A percentile compares a stretch with the other conserved stretches of the same genome.
Evolutionary conservation across 306 rosid species (phyloP).

Genomic region (Vigna trinervia): DNA sequence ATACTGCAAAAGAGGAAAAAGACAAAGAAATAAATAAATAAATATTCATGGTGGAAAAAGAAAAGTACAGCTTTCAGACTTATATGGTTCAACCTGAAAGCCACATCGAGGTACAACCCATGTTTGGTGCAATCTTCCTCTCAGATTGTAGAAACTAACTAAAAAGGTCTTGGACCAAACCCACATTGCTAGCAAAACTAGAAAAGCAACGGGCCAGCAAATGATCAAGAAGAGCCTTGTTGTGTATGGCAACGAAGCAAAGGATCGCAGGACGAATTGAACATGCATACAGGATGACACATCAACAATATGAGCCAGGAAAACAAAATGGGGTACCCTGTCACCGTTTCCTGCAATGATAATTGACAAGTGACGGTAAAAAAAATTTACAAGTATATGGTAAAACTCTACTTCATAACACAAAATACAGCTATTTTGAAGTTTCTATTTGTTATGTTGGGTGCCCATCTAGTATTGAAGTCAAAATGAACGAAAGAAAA

Average conservation of each 20-base stretch:
- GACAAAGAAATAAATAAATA: not conserved
- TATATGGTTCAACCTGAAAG: conserved; percentile 65
- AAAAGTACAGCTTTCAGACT: not conserved
- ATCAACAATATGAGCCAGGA: conserved; percentile 94
- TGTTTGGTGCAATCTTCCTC: conserved; percentile 77
- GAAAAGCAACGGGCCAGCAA: conserved; percentile 40
- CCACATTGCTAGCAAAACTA: conserved; percentile 78
- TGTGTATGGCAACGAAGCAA: conserved; percentile 64
- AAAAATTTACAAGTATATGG: not conserved
- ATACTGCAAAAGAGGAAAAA: conserved; percentile 56
- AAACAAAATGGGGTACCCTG: conserved; percentile 78
- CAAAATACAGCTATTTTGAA: not conserved
- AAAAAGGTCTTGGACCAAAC: conserved; percentile 71
- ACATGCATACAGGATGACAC: conserved; percentile 65
- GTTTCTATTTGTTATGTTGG: not conserved
- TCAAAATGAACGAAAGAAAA: not conserved
- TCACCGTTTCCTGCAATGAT: conserved; percentile 58
- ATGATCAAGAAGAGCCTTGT: conserved; percentile 57
- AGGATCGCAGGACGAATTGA: conserved; percentile 61
- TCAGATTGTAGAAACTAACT: conserved; percentile 64
- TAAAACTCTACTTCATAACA: conserved; percentile 8
- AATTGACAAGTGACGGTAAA: not conserved
- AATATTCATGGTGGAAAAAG: not conserved
- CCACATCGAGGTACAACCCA: conserved; percentile 95
- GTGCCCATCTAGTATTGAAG: conserved; percentile 2